Base-by-base conservation (phyloP, 2,329 filamentous ascomycete genomes). In the Ascochyta pisi region DNA sequence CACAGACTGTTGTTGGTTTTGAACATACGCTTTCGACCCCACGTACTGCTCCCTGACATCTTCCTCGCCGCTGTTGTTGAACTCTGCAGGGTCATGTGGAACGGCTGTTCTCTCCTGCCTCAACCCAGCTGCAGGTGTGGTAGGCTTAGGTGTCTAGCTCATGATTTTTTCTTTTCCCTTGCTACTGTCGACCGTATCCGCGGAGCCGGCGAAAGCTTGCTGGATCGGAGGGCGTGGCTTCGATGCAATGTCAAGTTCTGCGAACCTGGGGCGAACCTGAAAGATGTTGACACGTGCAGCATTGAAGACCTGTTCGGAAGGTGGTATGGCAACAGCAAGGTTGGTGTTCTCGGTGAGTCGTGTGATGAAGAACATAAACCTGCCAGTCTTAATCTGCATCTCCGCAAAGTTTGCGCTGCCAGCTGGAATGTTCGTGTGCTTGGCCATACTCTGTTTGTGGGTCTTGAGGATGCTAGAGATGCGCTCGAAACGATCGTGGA, bases 311-410 rank as follows among this genome's bases (percentile, higher is more conserved):
- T 91, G 91, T 76, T 98, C 94, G 23, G 93, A 93, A 0, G 94
- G 92, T 0, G 95, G 93, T 63, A 97, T 86, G 33, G 96, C 89
- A 8, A 96, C 91, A 70, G 96, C 91, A 57, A 99, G 88, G 71
- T 98, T 98, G 2, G 95, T 99, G 77, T 99, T 99, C 49, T 95
- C 96, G 2, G 95, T 99, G 65, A 99, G 92, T 65, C 96, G 91
- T 62, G 92, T 91, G 62, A 97, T 91, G 73, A 98, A 96, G 76
- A 97, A 89, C 77, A 92, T 96, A 80, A 98, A 98, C 56, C 85
- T 84, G 40, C 85, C 81, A 51, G 89, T 88, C 76, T 92, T 93
- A 77, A 93, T 87, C 75, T 92, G 89, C 80, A 94, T 89, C 66
- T 91, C 83, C 42, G 87, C 86, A 67, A 94, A 93, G 75, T 92